A percentile compares a stretch with the other conserved stretches of the same genome.
Conservation (phyloP, 163 green algal genomes). For the Scenedesmus sp. region DNA sequence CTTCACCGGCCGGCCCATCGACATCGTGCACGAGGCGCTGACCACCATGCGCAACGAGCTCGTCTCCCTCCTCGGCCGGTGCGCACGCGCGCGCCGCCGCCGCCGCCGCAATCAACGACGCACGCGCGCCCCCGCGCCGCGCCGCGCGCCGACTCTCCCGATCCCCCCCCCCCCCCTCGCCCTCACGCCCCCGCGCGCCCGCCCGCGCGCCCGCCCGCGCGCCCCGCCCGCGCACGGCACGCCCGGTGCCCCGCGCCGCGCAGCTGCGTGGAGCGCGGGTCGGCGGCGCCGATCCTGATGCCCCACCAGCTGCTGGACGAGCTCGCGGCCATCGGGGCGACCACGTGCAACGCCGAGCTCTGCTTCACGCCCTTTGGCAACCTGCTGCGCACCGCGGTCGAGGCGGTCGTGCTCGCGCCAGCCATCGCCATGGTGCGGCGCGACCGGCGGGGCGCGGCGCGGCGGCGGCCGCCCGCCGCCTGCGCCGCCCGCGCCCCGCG, state of each 20-base stretch:
- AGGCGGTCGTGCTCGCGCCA: conserved; percentile 39
- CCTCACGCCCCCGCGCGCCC: background rate
- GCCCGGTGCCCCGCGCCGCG: background rate
- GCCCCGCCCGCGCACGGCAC: too few relatives aligned
- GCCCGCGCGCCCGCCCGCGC: too few relatives aligned
- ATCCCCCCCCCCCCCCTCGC: background rate
- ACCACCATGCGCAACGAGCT: conserved; percentile 59
- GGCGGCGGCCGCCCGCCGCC: too few relatives aligned
- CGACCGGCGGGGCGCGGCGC: too few relatives aligned
- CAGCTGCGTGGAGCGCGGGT: conserved; percentile 49
- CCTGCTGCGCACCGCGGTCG: conserved; percentile 37
- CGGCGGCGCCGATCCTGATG: conserved; percentile 58
- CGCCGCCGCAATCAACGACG: too few relatives aligned
- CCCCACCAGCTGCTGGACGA: conserved; percentile 71
- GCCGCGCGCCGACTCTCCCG: background rate
- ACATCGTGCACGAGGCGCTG: conserved; percentile 52
- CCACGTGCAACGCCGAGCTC: conserved; percentile 10
- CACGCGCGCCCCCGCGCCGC: too few relatives aligned
- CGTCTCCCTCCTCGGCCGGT: conserved; percentile 56
- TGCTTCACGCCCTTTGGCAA: conserved; percentile 29
- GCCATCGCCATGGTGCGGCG: conserved; percentile 31
- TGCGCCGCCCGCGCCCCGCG: too few relatives aligned
- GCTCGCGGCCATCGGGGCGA: conserved; percentile 11
- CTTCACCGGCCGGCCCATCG: conserved; percentile 38
- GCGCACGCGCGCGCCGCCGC: background rate